Base-by-base conservation (phyloP, 2,329 filamentous ascomycete species). In the Cercospora sp. region DNA sequence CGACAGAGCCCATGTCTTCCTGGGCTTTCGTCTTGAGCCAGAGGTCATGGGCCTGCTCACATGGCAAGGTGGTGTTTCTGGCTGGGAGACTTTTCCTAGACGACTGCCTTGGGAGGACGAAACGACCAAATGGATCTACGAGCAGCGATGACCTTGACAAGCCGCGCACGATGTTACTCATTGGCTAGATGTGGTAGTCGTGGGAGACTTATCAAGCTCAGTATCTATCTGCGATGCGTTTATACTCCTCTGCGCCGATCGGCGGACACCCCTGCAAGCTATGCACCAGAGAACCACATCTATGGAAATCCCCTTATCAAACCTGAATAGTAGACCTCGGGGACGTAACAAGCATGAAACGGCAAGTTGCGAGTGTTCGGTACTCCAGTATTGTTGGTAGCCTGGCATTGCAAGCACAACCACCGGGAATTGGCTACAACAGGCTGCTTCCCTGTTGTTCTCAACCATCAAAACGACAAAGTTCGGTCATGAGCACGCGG, bases 21-120 rank as follows among this genome's bases (percentile, higher is more conserved):
- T 72, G n/a, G 66, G 69, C 61, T 73, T 67, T 58, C 67, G 66
- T 21, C 61, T 72, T 16, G 75, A 76, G n/a, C 45, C 71, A 16
- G 65, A 69, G 18, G 70, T 76, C 9, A 69, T 67, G 68, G 67
- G 55, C 18, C 62, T 77, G 13, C 55, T 78, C 30, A 62, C 63
- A 13, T 78, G 76, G 76, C 69, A 70, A 32, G 76, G 76, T 16
- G 75, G 75, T n/a, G 68, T 72, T 16, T 71, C 61, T 61, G 75
- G 75, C 4, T 65, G 65, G 49, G 75, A 75, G 63, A 69, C 73
- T 7, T 77, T 72, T 66, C 70, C 73, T 2, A 53, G 66, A 18
- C 68, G 55, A 9, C 51, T 78, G 61, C 76, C 76, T 26, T 78
- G 76, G 75, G 67, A 73, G 49, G 66, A 71, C 18, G 62, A 68